Evolutionary conservation across 2,329 filamentous ascomycete genomes (phyloP).

Genomic region (Sarocladium kiliense): DNA sequence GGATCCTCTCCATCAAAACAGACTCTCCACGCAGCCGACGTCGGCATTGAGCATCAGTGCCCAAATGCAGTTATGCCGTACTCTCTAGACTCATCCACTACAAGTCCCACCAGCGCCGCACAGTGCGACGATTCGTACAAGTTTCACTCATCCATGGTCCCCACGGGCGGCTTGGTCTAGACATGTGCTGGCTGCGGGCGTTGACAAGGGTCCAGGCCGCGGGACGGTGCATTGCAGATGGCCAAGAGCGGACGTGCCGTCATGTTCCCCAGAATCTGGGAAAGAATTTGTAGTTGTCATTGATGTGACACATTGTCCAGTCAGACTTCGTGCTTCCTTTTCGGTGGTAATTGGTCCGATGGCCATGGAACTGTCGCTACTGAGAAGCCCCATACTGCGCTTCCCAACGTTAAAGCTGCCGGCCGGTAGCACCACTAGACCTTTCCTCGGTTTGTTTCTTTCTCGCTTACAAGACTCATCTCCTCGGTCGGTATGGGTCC

Average conservation of each 20-base stretch:
- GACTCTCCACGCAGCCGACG: not conserved
- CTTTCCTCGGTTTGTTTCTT: no score
- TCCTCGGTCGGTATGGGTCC: not conserved
- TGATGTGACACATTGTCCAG: not conserved
- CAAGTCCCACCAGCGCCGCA: not conserved
- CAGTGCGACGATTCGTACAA: not conserved
- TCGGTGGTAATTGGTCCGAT: not conserved
- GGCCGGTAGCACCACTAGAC: no score
- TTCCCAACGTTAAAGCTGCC: no score
- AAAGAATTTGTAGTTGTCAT: not conserved
- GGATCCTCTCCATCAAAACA: not conserved
- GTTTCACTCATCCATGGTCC: no score
- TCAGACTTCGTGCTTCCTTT: not conserved
- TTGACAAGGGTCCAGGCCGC: not conserved
- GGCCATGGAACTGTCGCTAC: not conserved
- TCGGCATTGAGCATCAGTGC: constrained; percentile 4
- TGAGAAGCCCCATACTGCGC: not conserved
- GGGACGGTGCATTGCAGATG: not conserved
- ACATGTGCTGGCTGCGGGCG: not conserved
- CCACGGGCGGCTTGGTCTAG: no score
- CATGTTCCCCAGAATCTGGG: not conserved
- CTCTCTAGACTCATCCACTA: not conserved
- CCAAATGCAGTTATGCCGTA: constrained; percentile 5
- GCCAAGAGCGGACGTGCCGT: not conserved
- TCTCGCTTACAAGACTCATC: no score